Evolutionary conservation across 164 flowering plant species (phyloP), one percentile per base, ranked within the genome.

Genomic region (Nymphaea thermarum): DNA sequence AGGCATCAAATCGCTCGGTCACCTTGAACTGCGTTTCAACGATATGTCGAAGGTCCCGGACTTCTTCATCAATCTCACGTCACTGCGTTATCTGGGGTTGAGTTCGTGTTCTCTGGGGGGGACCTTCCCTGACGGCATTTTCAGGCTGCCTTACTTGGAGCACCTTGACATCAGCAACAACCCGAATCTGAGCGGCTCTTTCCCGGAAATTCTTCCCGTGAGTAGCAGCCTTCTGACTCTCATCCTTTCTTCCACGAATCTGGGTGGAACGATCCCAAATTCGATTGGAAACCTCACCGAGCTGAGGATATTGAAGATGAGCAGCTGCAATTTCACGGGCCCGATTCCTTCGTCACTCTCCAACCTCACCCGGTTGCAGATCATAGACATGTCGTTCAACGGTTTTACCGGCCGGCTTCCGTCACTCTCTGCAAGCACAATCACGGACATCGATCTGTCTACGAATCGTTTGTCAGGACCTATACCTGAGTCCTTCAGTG

Each of bases 281-380:
- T 79, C 79, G 16, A 71, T 78, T 3, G 77, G 71, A 16, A 71
- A 67, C 10, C 81, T 78, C 43, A 43, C 44, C 12, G 44, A n/a
- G 25, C 61, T 73, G 63, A 43, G 4, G 2, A 2, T 0, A 4
- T 61, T 76, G 61, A 6, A 44, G 3, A 0, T 69, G 11, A 3
- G 6, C 3, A 3, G 3, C 1, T 66, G 70, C 67, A 7, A 41
- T 43, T 74, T 79, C 60, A 44, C 44, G 3, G 78, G 82, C 4
- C 4, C 16, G 2, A 60, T 75, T 36, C 78, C 80, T 25, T 3
- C 15, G 63, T 73, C 70, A 2, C 43, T 71, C 25, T 42, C 18
- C 5, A 71, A 77, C 59, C 70, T 77, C 43, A 65, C 69, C 17
- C 45, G 71, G 18, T 61, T 67, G 6, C 12, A 16, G 18, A 2